These are phyloP conservation scores for Pythium dissimile DNA, from an alignment of 352 stramenopile species.

Conservation along the genomic window DNA sequence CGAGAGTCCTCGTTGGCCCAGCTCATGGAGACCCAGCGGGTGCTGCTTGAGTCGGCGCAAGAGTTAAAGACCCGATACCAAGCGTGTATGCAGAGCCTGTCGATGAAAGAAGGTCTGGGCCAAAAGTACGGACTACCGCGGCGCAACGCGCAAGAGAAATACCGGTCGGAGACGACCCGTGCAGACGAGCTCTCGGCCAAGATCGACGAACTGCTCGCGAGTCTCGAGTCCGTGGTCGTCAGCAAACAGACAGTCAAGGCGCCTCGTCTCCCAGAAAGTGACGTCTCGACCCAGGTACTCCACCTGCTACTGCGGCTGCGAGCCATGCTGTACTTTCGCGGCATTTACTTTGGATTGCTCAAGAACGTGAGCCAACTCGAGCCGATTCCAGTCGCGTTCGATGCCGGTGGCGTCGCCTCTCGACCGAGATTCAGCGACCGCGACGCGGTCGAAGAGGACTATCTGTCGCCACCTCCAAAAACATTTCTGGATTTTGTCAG, in stretches of 20 bases:
- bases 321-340: conserved; percentile 52
- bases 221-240: conserved; percentile 40
- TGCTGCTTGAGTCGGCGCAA: conserved; percentile 31
- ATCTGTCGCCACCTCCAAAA: conserved; percentile 10
- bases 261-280: not conserved
- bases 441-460: conserved; percentile 46
- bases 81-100: conserved; percentile 69
- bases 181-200: conserved; percentile 62
- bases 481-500: conserved; percentile 52
- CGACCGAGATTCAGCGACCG: conserved; percentile 29
- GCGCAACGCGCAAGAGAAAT: conserved; percentile 78
- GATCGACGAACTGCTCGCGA: conserved; percentile 60
- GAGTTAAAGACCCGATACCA: conserved; percentile 73
- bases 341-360: conserved; percentile 61
- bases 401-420: conserved; percentile 17
- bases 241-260: conserved; percentile 14
- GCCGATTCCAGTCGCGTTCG: conserved; percentile 29
- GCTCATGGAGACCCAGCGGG: conserved; percentile 29
- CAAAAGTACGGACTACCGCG: conserved; percentile 87
- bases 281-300: conserved; percentile 28
- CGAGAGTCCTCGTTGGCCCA: conserved; percentile 35
- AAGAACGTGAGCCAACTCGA: conserved; percentile 51
- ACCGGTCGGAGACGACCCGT: conserved; percentile 78
- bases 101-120: conserved; percentile 86
- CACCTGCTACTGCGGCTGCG: conserved; percentile 48